phyloP scores from a whole-genome alignment of 352 stramenopile species.

The Halophytophthora batemanensis region DNA sequence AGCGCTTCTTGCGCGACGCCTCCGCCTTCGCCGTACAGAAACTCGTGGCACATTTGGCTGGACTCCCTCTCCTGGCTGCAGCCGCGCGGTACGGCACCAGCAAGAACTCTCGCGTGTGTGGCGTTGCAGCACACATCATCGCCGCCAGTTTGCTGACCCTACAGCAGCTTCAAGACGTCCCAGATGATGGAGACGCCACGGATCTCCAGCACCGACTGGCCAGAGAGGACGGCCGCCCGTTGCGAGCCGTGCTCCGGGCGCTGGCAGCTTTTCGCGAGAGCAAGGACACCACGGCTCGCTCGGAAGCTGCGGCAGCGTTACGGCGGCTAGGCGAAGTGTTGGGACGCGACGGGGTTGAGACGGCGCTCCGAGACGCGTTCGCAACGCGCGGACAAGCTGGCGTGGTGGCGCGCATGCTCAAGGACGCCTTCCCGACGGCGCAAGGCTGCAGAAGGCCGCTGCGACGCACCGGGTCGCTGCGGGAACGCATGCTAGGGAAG shows the following conservation, averaged over 20 bases:
- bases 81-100: conserved; percentile 41
- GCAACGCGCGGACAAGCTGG: conserved; percentile 17
- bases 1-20: conserved; percentile 66
- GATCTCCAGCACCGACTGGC: not conserved
- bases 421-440: conserved; percentile 30
- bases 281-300: conserved; percentile 45
- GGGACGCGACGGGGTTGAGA: conserved; percentile 26
- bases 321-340: conserved; percentile 38
- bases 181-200: too few species aligned
- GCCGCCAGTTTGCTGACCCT: conserved; percentile 29
- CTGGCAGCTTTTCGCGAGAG: conserved; percentile 42
- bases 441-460: not conserved
- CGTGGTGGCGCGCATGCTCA: conserved; percentile 30
- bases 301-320: conserved; percentile 40
- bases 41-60: conserved; percentile 38
- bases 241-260: conserved; percentile 29
- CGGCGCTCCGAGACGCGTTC: conserved; percentile 29
- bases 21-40: conserved; percentile 37
- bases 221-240: conserved; percentile 7
- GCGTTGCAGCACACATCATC: conserved; percentile 41
- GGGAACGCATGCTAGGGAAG: conserved; percentile 28
- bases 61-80: conserved; percentile 34
- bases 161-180: conserved; percentile 9
- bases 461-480: conserved; percentile 26
- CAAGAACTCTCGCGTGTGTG: conserved; percentile 64